Conservation (phyloP, 2,329 filamentous ascomycete genomes). For the Hymenoscyphus repandus region DNA sequence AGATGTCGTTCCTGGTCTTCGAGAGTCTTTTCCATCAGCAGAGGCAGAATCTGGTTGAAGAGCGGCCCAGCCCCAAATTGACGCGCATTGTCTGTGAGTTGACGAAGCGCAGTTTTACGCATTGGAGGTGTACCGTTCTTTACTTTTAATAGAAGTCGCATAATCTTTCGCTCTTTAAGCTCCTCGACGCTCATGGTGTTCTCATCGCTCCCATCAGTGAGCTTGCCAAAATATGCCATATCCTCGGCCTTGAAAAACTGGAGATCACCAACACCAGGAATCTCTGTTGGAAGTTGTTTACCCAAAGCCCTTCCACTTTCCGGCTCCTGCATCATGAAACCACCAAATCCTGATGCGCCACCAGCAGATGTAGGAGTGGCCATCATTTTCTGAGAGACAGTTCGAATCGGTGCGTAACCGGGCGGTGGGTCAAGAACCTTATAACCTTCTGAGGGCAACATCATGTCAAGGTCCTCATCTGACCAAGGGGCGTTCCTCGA, state of each 20-base stretch:
- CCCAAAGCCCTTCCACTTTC: slow-evolving; percentile 77
- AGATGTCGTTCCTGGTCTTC: slow-evolving; percentile 98
- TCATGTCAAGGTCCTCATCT: slow-evolving; percentile 88
- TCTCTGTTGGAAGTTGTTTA: slow-evolving; percentile 90
- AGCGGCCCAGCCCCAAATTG: slow-evolving; percentile 91
- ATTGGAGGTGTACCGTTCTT: slow-evolving; percentile 99
- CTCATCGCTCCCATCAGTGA: slow-evolving; percentile 91
- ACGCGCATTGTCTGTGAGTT: slow-evolving; percentile 94
- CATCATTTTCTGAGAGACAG: slow-evolving; percentile 69
- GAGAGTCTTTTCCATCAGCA: slow-evolving; percentile 96
- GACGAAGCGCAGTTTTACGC: slow-evolving; percentile 95
- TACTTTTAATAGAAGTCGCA: slow-evolving; percentile 93
- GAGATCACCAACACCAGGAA: slow-evolving; percentile 90
- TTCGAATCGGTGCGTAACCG: slow-evolving; percentile 80
- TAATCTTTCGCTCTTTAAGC: slow-evolving; percentile 95
- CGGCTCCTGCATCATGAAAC: slow-evolving; percentile 97
- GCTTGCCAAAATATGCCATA: slow-evolving; percentile 97
- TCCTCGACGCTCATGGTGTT: slow-evolving; percentile 90
- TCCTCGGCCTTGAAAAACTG: slow-evolving; percentile 99
- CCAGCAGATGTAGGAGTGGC: slow-evolving; percentile 68
- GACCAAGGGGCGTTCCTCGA: slow-evolving; percentile 76
- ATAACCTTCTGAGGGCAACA: slow-evolving; percentile 89
- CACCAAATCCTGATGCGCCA: slow-evolving; percentile 35
- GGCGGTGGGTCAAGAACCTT: slow-evolving; percentile 86
- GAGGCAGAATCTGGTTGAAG: slow-evolving; percentile 93